Evolutionary conservation across 257 asterid genomes (phyloP), one percentile per base, ranked within the genome.

Genomic region (Solanum habrochaites): DNA sequence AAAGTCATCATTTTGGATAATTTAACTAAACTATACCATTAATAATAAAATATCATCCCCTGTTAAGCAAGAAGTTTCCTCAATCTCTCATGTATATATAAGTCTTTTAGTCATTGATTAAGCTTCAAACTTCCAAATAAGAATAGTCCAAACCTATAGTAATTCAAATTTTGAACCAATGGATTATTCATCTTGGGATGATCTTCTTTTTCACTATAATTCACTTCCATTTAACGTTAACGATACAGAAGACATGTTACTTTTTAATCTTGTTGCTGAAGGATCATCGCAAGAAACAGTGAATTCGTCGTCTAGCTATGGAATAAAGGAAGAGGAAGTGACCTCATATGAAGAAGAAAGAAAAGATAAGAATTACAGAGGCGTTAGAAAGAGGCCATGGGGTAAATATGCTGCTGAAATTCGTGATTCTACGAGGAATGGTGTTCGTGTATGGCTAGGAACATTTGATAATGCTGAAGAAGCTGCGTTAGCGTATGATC

Each of bases 331-430:
- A 12, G 96, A 95, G 64, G 97, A 94, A 86, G 96, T 92, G 1
- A 91, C 89, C 83, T 92, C 95, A 4, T 11, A 6, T 4, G 80
- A 60, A 72, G 43, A 32, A 72, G 5, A 47, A 45, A 45, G 45
- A 72, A 88, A 85, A 75, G 92, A 85, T 49, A 92, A 87, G 80
- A 87, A 91, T 0, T 93, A 91, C 91, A 83, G 98, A 40, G 98
- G 98, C 4, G 98, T 95, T 13, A 71, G 98, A 11, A 87, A 94
- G 90, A 90, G 98, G 87, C 98, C 98, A 25, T 94, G 98, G 98
- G 98, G 98, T 39, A 95, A 94, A 84, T 95, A 88, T 87, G 98
- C 98, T 60, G 98, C 98, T 20, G 98, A 95, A 90, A 95, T 95
- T 8, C 88, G 98, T 75, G 98, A 95, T 67, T 95, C 98, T 4